phyloP scores from a whole-genome alignment of 2,329 filamentous ascomycete species.

The Hypoxylon sp. region DNA sequence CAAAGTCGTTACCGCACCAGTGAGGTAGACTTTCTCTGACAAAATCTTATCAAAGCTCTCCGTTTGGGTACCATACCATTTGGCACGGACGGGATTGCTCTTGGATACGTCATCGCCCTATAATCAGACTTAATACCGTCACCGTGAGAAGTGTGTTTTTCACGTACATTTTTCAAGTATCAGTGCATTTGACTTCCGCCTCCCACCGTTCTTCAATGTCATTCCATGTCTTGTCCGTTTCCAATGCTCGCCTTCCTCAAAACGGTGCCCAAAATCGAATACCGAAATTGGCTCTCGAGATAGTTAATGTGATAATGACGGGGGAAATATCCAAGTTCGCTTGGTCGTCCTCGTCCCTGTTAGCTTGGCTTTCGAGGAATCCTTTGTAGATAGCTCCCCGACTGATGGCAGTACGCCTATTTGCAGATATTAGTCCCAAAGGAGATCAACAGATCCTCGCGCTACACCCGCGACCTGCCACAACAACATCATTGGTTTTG shows the following conservation, averaged over 20 bases:
- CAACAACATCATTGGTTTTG: neutral
- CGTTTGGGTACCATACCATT: neutral
- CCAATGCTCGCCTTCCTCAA: neutral
- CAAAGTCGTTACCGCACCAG: neutral
- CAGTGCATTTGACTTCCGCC: constrained; percentile 10
- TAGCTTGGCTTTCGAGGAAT: constrained; percentile 6
- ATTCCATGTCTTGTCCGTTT: neutral
- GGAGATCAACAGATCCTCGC: too few relatives aligned
- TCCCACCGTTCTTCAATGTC: neutral
- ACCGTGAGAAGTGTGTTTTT: neutral
- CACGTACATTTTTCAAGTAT: constrained; percentile 16
- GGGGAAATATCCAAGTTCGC: neutral
- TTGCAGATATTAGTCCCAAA: neutral
- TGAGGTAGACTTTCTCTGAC: neutral
- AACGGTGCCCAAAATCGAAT: neutral
- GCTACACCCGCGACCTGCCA: neutral
- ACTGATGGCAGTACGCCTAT: constrained; percentile 42
- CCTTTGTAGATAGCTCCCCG: constrained; percentile 40
- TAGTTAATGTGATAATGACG: neutral
- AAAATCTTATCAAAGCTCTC: neutral
- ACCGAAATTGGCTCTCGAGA: constrained; percentile 15
- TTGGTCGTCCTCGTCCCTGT: constrained; percentile 1
- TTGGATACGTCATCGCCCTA: constrained; percentile 11
- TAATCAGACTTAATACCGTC: neutral
- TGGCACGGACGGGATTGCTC: neutral